Evolutionary conservation across 768 basidiomycete species (phyloP), one percentile per base, ranked within the genome.

Genomic region (Russula brevipes): DNA sequence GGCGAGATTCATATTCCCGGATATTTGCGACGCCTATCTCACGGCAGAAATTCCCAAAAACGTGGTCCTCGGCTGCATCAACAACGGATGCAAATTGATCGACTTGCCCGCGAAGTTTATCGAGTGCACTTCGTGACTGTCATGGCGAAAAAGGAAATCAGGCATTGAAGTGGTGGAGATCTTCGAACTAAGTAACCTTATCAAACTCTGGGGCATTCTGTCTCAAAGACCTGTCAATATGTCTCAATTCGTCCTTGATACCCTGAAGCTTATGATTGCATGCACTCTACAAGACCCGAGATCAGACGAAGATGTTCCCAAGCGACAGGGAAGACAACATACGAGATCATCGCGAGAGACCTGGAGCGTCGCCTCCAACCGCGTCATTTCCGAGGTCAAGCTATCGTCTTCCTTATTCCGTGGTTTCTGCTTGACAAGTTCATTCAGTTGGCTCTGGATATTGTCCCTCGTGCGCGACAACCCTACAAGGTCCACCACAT

Each of bases 1-100:
- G 93, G 24, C 89, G 85, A 71, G 93, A 89, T 74, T 98, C 96
- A 72, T 95, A 99, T 68, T 95, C 92, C 33, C 95, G 85, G 66
- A 99, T 93, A 74, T 86, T 86, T 16, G 76, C 72, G 7, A 97
- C 87, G 10, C 85, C 82, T 67, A 98, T 94, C 68, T 84, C 82
- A 42, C 75, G 72, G 71, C 95, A 98, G 76, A 99, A 98, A 3
- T 76, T 73, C 1, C 74, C 77, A 70, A 95, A 98, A 12, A 95
- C 76, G 3, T 77, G 77, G 70, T 93, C 91, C 71, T 98, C 97
- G 0, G 90, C 93, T 7, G 76, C 78, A 66, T 94, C 81, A 69
- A 98, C 79, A 4, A 80, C 79, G 4, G 75, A 72, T 19, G 81
- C 75, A 24, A 95, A 76, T 19, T 76, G 73, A 10, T 79, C 77